Percentiles rank a stretch among this genome's conserved stretches.
phyloP scores from a whole-genome alignment of 75 land plant species.

The Isoetes taiwanensis region DNA sequence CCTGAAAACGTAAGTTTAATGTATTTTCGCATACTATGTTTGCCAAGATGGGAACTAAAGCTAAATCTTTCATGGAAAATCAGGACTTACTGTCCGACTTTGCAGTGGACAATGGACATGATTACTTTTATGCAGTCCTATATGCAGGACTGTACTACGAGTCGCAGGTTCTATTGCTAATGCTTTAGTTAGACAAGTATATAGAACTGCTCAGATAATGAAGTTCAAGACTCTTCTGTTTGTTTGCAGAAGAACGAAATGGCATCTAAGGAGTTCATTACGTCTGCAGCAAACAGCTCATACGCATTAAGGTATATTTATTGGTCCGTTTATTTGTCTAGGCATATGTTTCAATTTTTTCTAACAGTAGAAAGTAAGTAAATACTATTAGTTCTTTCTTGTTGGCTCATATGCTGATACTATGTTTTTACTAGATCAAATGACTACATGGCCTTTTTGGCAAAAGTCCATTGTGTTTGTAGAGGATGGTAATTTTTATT shows the following conservation, averaged over 20 bases:
- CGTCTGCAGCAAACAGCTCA: conserved; percentile 13
- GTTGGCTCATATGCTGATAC: too few species aligned
- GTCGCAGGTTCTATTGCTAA: conserved; percentile 40
- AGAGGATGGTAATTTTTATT: too few species aligned
- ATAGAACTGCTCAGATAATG: background rate
- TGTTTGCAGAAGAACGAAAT: conserved; percentile 7
- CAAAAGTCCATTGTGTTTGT: too few species aligned
- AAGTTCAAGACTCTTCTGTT: background rate
- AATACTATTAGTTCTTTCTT: too few species aligned
- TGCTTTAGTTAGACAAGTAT: background rate
- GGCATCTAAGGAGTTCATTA: conserved; percentile 16
- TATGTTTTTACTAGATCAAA: too few species aligned
- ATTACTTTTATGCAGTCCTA: conserved; percentile 66
- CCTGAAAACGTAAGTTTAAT: conserved; percentile 44
- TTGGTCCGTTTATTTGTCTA: too few species aligned
- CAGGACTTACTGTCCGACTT: too few species aligned
- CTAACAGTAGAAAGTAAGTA: too few species aligned
- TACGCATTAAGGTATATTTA: conserved; percentile 16
- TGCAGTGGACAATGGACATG: conserved; percentile 28
- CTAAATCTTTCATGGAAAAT: too few species aligned
- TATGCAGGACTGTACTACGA: conserved; percentile 85
- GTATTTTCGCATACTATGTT: background rate
- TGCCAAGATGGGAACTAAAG: too few species aligned
- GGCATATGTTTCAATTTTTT: too few species aligned
- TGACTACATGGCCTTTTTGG: too few species aligned